Evolutionary conservation across 176 grass and related monocot species (phyloP), one percentile per base, ranked within the genome.

Genomic region (Urochloa ruziziensis): DNA sequence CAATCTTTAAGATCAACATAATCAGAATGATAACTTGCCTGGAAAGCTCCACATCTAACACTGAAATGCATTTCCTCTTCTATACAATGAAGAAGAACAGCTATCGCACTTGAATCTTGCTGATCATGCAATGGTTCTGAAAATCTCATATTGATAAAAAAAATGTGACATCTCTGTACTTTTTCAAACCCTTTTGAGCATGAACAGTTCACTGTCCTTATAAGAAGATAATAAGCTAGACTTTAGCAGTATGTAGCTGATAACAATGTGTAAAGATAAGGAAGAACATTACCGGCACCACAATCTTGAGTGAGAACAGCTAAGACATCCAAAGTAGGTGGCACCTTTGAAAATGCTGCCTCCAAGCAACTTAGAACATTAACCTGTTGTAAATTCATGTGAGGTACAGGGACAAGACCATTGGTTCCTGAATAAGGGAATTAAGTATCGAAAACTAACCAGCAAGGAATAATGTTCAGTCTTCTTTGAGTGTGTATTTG

Each of bases 291-390:
- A n/a, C 92, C 92, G 77, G 77, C 42, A 85, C 56, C 89, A 68
- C 52, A 67, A 81, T 81, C 88, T 43, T 86, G 67, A 89, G 85
- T 65, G 71, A 94, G 84, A 84, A 98, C 86, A 53, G 77, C 86
- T 73, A 91, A 93, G 59, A 92, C 92, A 86, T 88, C 74, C 54
- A 87, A 82, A 47, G 87, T 93, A 84, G 92, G 88, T 80, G 90
- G 92, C 53, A 84, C 90, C 86, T 91, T 94, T 6, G 88, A 94
- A 89, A 98, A 91, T 81, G 90, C 86, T 80, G 83, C 83, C 61
- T 90, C 90, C 86, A 98, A 89, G 79, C 95, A 98, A 89, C 82
- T 94, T 89, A 98, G 84, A 87, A 80, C 75, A 84, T 88, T 93
- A 88, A 98, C 86, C 95, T 98, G 84, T 42, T 70, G 67, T 57